Evolutionary conservation across 2,329 filamentous ascomycete genomes (phyloP), one percentile per base, ranked within the genome.

Genomic region (Phialocephala sp.): DNA sequence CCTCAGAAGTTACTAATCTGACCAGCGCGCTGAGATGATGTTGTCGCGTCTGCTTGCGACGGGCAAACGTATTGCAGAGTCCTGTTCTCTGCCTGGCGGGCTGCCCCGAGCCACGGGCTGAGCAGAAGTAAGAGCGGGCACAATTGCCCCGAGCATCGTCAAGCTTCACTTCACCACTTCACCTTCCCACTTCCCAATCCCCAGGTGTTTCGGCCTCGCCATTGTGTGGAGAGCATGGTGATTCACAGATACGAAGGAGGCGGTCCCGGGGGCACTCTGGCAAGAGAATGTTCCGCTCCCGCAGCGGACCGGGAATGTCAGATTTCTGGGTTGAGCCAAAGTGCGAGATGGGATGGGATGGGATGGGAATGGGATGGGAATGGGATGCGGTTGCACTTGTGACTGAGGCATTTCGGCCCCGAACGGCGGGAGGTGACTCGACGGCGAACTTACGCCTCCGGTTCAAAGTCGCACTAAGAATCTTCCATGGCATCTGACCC

Each of bases 381-480:
- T 54, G 27, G 18, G 20, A 27, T 61, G 41, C 36, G 15, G 22
- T 36, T 5, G 35, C 45, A 22, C 18, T 32, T 45, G 50, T 57
- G 60, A 43, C 50, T 68, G 66, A 68, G 66, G 59, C 36, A 68
- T 63, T 65, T 68, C 66, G 66, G 66, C 66, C 39, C 20, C 39
- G 24, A 39, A 61, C 63, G 63, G 62, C 39, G 4, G 37, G 11
- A 55, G 50, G 43, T 58, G 43, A 63, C 41, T 58, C 54, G 47
- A 52, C 54, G 41, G 54, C 54, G 27, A 27, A 11, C 47, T 20
- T 39, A 52, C 24, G 61, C 54, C 61, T 39, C 57, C 45, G 57
- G 32, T 52, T 63, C 43, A 57, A 57, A 54, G 50, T 65, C 18
- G 20, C 50, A 54, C 22, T n/a, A 54, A 32, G 24, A 11, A 35